Evolutionary conservation across 257 asterid genomes (phyloP).

Genomic region (Solanum pennellii): DNA sequence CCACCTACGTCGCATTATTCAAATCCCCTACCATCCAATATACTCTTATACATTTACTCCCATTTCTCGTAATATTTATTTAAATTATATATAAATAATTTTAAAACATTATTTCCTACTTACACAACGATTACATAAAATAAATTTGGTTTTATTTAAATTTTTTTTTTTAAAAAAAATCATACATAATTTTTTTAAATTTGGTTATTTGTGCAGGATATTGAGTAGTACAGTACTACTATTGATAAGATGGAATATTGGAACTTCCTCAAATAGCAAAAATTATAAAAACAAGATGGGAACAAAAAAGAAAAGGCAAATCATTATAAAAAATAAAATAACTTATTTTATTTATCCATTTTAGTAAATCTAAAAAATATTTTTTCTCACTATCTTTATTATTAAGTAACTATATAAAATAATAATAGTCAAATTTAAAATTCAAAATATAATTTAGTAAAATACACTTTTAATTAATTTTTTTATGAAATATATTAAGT

Average conservation of each 20-base stretch:
- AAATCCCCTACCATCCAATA: neutral
- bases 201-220: neutral
- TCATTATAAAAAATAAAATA: neutral
- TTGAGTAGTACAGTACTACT: neutral
- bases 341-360: neutral
- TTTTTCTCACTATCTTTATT: no score
- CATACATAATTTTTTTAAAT: neutral
- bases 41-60: neutral
- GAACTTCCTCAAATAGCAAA: neutral
- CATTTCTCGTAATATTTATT: neutral
- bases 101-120: neutral
- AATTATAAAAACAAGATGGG: neutral
- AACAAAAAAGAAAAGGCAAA: neutral
- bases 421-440: neutral
- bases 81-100: neutral
- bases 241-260: neutral
- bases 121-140: neutral
- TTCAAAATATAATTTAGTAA: neutral
- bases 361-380: neutral
- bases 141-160: accelerated
- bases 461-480: no score
- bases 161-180: neutral
- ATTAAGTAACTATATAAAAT: no score
- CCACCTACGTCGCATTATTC: neutral
- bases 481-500: neutral